These are phyloP conservation scores for Pisolithus thermaeus DNA, from an alignment of 1,284 basidiomycete genomes.

Conservation along the genomic window DNA sequence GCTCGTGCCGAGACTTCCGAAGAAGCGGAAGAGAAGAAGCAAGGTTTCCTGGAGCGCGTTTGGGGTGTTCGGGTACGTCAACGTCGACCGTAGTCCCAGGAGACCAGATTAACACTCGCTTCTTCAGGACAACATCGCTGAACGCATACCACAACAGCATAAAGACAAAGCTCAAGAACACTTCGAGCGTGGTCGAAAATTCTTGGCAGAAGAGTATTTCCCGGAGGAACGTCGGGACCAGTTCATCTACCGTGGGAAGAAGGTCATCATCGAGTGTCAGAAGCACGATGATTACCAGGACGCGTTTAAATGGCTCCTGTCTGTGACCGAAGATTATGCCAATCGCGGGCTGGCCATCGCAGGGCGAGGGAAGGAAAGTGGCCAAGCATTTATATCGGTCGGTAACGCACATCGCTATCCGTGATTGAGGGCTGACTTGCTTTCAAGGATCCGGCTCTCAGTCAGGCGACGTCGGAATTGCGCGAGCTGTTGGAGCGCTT, in stretches of 20 bases:
- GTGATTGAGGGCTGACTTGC: constrained; percentile 4
- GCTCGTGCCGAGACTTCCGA: constrained; percentile 21
- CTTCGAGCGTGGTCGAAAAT: constrained; percentile 36
- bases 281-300: constrained; percentile 88
- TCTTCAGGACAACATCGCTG: constrained; percentile 19
- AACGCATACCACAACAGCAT: constrained; percentile 36
- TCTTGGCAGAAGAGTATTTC: constrained; percentile 52
- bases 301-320: constrained; percentile 72
- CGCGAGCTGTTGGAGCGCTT: constrained; percentile 87
- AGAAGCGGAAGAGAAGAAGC: constrained; percentile 47
- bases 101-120: neutral
- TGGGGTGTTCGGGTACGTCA: constrained; percentile 31
- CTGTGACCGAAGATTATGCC: constrained; percentile 71
- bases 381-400: constrained; percentile 24
- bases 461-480: constrained; percentile 59
- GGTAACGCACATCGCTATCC: neutral
- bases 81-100: neutral
- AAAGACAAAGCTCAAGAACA: constrained; percentile 35
- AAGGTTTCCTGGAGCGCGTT: constrained; percentile 43
- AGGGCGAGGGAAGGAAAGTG: constrained; percentile 35
- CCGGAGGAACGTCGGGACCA: constrained; percentile 60
- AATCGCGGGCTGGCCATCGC: constrained; percentile 52
- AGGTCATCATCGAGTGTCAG: constrained; percentile 83
- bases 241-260: constrained; percentile 56
- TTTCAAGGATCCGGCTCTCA: constrained; percentile 48